Conservation (phyloP, 306 rosid species). For the Fragaria iinumae region DNA sequence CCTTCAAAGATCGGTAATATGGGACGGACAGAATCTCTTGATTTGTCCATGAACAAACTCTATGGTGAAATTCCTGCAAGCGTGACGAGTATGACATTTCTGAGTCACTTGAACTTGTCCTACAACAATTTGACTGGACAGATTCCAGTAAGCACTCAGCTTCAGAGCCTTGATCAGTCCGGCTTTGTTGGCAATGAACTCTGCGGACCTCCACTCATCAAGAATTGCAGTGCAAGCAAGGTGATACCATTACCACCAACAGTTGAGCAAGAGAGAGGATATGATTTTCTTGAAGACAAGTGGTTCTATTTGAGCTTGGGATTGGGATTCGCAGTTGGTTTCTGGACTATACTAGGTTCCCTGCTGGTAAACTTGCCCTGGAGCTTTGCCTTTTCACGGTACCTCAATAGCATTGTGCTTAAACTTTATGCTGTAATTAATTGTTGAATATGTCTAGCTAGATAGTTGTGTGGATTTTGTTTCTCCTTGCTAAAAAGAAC, state of each 20-base stretch:
- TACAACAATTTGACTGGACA: constrained; percentile 1
- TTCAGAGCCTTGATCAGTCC: background rate
- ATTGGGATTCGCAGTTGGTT: constrained; percentile 5
- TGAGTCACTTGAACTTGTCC: constrained; percentile 6
- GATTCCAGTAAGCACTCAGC: constrained; percentile 11
- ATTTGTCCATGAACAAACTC: constrained; percentile 8
- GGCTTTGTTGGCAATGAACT: background rate
- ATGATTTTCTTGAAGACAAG: background rate
- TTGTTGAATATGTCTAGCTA: background rate
- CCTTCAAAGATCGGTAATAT: constrained; percentile 8
- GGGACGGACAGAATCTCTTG: background rate
- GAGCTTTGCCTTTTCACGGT: background rate
- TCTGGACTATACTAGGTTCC: constrained; percentile 9
- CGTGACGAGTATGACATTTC: background rate
- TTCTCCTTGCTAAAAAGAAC: too few relatives aligned
- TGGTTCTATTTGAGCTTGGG: constrained; percentile 21
- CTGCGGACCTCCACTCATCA: background rate
- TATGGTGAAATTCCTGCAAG: constrained; percentile 12
- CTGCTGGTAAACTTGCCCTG: background rate
- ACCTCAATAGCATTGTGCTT: background rate
- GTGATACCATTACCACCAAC: background rate
- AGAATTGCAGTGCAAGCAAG: background rate
- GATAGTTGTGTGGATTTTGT: background rate
- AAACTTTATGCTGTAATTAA: background rate
- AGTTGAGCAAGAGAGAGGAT: constrained; percentile 10